A percentile compares a stretch with the other conserved stretches of the same genome.
Evolutionary conservation across 208 protist genomes (phyloP).

Genomic region (Leishmania mexicana): DNA sequence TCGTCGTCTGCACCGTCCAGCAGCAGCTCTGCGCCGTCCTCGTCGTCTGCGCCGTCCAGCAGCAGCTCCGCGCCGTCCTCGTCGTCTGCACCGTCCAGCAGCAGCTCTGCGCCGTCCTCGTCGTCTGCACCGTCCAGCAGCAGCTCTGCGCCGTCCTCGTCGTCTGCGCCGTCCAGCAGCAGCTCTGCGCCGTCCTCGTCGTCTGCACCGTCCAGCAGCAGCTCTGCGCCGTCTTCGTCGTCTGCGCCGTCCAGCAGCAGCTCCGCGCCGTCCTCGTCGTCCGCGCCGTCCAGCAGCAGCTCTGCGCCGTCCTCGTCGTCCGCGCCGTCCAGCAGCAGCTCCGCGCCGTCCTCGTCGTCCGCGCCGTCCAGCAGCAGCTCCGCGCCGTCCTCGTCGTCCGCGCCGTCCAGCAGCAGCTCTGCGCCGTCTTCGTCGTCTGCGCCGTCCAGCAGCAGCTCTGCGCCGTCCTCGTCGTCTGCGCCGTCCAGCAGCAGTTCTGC

Average conservation of each 20-base stretch:
- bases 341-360: neutral
- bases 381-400: neutral
- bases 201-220: neutral
- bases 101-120: conserved; percentile 1
- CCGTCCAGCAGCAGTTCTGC: neutral
- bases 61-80: neutral
- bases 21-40: neutral
- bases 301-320: neutral
- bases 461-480: too few relatives aligned
- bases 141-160: neutral
- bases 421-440: too few relatives aligned
- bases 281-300: neutral
- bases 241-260: neutral
- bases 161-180: neutral
- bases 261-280: neutral
- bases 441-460: too few relatives aligned
- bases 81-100: neutral
- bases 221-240: neutral
- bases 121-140: conserved; percentile 6
- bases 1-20: neutral
- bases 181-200: neutral
- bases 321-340: neutral
- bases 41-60: neutral
- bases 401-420: neutral
- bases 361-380: neutral